phyloP scores from a whole-genome alignment of 2,329 filamentous ascomycete species.

The Massarina eburnea region DNA sequence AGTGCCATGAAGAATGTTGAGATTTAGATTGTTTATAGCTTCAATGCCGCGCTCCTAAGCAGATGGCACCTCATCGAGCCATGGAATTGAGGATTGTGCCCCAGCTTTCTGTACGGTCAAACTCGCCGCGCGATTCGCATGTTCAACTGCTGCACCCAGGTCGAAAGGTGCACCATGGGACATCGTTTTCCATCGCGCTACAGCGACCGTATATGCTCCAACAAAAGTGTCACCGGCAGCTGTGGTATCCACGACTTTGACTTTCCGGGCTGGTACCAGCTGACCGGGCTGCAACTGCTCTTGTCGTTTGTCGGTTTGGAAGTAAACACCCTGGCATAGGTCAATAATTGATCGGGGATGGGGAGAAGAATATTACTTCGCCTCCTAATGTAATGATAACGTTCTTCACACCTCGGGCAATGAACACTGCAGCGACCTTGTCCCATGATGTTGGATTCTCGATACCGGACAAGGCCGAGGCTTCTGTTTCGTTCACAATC shows the following conservation, averaged over 20 bases:
- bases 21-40: too few relatives aligned
- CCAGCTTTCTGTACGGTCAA: conserved; percentile 67
- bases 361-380: conserved; percentile 55
- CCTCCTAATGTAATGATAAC: conserved; percentile 84
- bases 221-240: conserved; percentile 95
- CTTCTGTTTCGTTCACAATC: conserved; percentile 89
- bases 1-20: too few relatives aligned
- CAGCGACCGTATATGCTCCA: conserved; percentile 77
- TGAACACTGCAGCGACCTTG: conserved; percentile 54
- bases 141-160: conserved; percentile 60
- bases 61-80: conserved; percentile 56
- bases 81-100: conserved; percentile 68
- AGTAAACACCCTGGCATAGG: conserved; percentile 41
- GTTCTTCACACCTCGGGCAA: conserved; percentile 69
- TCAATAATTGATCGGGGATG: conserved; percentile 18
- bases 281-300: conserved; percentile 46
- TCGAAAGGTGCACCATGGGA: conserved; percentile 47
- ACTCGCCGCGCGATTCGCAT: conserved; percentile 64
- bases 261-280: conserved; percentile 65
- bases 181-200: conserved; percentile 55
- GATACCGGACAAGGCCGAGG: conserved; percentile 68
- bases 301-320: conserved; percentile 49
- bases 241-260: conserved; percentile 86
- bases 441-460: conserved; percentile 36
- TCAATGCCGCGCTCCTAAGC: not conserved